Evolutionary conservation across 2,329 filamentous ascomycete species (phyloP), one percentile per base, ranked within the genome.

Genomic region (Allantophomopsis cytisporea): DNA sequence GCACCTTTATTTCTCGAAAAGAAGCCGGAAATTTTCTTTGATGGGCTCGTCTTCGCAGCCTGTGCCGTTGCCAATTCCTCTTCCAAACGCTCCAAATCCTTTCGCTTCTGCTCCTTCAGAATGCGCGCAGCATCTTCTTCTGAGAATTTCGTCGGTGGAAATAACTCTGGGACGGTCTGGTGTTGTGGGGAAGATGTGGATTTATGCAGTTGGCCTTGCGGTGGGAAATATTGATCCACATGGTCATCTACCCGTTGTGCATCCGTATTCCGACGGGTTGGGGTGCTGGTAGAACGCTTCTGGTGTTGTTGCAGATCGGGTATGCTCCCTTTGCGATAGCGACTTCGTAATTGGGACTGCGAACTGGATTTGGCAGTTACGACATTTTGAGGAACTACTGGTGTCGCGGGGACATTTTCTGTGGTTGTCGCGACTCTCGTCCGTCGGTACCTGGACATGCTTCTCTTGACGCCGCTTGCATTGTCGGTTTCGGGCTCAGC

Each of bases 401-500:
- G 47, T 12, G 42, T 37, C 11, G 41, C 30, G 31, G 44, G 42
- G 1, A 21, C 18, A 16, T 39, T 23, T 28, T 11, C 38, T 35
- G 33, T 31, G 11, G 34, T 35, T 32, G 15, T 42, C 21, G 36
- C 35, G 14, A 43, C 33, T 33, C 47, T 48, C 16, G 54, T 43
- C 16, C 52, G 49, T 18, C 57, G 49, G 43, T 63, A 62, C 16
- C 60, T 51, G 30, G 59, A 57, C 54, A 60, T 60, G 43, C 59
- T 61, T 39, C 54, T 48, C 35, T 50, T 40, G 37, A 57, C 45
- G 6, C 47, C 45, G 5, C 47, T 46, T 31, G 44, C 52, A 47
- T 52, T 52, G 34, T 52, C 43, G 16, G 45, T 16, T 48, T 40
- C 15, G 37, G 37, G 7, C 50, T 46, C 39, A 28, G 49, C 43